Evolutionary conservation across 352 stramenopile genomes (phyloP), one percentile per base, ranked within the genome.

Genomic region (Hyaloperonospora brassicae): DNA sequence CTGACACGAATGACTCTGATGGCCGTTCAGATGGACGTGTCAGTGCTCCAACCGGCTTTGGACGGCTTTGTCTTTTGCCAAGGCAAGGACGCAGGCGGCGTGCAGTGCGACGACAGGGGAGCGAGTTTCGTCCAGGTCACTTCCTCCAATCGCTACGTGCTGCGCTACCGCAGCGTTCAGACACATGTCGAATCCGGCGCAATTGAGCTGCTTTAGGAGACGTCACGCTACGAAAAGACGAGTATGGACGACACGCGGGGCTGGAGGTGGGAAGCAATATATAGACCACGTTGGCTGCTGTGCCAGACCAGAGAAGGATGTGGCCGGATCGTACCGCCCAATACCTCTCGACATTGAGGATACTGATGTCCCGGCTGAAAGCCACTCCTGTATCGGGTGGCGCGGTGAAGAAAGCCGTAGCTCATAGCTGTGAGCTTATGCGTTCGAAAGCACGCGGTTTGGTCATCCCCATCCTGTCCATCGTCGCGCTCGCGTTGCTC

Each of bases 1-100:
- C 2, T 56, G 31, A 4, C 21, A 50, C 50, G 5, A 34, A 34
- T 54, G 38, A 21, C 47, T 50, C 41, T 64, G 42, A 47, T 31
- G 4, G 31, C 45, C 8, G 27, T 34, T 34, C 8, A 0, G 8
- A 34, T 34, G 27, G 4, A 21, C 10, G n/a, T 12, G 2, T n/a
- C 39, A 93, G 82, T 89, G 6, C n/a, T 71, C 0, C 58, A 86
- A 47, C 83, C 83, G 1, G 74, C 91, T 59, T 47, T 93, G 23
- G 79, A 93, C 49, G 64, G 60, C 30, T 93, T 93, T 55, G 83
- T 93, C 27, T 90, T 93, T 47, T 90, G 80, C 52, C 71, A 90
- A 61, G 86, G 76, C 55, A 79, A 78, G 40, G 57, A 59, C 12
- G 65, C 70, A 12, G 64, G 72, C 1, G 62, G 79, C 27, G 60